phyloP scores from a whole-genome alignment of 1,139 yeast species.

The Blastobotrys persicus region DNA sequence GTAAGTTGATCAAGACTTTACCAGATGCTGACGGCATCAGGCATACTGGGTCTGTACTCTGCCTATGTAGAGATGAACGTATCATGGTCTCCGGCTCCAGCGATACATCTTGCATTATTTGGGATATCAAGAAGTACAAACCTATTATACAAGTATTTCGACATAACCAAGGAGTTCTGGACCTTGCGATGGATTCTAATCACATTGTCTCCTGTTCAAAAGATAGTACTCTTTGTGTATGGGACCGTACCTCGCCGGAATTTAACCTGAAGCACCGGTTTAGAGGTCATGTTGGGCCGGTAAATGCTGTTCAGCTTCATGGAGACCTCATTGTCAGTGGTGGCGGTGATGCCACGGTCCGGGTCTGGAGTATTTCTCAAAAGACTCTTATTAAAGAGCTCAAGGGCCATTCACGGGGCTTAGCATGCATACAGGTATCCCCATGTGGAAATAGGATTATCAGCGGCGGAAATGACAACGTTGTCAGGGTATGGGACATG shows the following conservation, averaged over 20 bases:
- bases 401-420: slow-evolving; percentile 38
- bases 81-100: slow-evolving; percentile 40
- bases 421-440: slow-evolving; percentile 38
- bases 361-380: slow-evolving; percentile 33
- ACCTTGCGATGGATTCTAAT: slow-evolving; percentile 29
- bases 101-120: slow-evolving; percentile 37
- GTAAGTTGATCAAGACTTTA: slow-evolving; percentile 25
- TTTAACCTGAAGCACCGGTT: slow-evolving; percentile 24
- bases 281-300: slow-evolving; percentile 38
- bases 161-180: slow-evolving; percentile 36
- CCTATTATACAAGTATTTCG: slow-evolving; percentile 30
- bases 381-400: slow-evolving; percentile 30
- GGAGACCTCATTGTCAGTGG: slow-evolving; percentile 36
- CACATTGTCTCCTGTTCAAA: slow-evolving; percentile 38
- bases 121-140: slow-evolving; percentile 31
- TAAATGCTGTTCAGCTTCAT: slow-evolving; percentile 35
- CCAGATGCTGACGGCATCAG: slow-evolving; percentile 16
- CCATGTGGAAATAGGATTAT: slow-evolving; percentile 28
- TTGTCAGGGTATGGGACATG: slow-evolving; percentile 37
- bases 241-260: slow-evolving; percentile 28
- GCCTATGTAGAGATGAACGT: slow-evolving; percentile 35
- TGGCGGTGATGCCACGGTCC: slow-evolving; percentile 38
- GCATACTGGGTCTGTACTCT: slow-evolving; percentile 38
- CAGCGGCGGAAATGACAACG: slow-evolving; percentile 40
- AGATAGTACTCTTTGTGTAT: slow-evolving; percentile 35